phyloP scores from a whole-genome alignment of 106 monocot species.

The Dendrobium huoshanense region DNA sequence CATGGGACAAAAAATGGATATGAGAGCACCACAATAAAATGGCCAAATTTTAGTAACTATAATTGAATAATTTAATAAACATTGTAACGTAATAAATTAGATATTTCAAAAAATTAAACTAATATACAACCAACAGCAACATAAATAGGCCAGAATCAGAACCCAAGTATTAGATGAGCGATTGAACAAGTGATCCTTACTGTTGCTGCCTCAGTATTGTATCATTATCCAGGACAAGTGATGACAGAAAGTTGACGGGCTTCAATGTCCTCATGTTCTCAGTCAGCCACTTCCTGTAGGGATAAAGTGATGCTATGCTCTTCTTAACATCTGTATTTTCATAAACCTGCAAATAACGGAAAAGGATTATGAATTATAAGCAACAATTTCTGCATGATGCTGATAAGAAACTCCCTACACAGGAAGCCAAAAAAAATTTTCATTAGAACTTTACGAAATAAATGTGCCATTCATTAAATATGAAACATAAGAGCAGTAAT shows the following conservation, averaged over 20 bases:
- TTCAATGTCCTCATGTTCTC: slow-evolving; percentile 74
- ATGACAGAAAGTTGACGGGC: slow-evolving; percentile 80
- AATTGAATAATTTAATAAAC: too few relatives aligned
- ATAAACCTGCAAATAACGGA: slow-evolving; percentile 49
- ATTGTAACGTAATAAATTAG: too few relatives aligned
- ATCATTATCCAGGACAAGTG: slow-evolving; percentile 73
- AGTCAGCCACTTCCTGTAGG: slow-evolving; percentile 81
- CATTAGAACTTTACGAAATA: too few relatives aligned
- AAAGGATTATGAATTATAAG: not conserved
- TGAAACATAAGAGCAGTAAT: too few relatives aligned
- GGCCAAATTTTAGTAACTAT: too few relatives aligned
- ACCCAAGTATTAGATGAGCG: too few relatives aligned
- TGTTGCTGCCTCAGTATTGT: slow-evolving; percentile 74
- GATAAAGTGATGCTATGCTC: slow-evolving; percentile 64
- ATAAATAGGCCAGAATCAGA: too few relatives aligned
- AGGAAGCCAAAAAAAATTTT: too few relatives aligned
- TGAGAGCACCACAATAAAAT: too few relatives aligned
- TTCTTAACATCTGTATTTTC: slow-evolving; percentile 97
- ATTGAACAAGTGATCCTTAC: slow-evolving; percentile 33
- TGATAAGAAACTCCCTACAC: too few relatives aligned
- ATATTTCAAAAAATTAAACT: not conserved
- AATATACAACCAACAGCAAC: not conserved
- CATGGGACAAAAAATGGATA: too few relatives aligned
- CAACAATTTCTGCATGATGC: not conserved
- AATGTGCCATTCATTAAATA: too few relatives aligned